Conservation (phyloP, 1,284 basidiomycete genomes). For the Gymnopus androsaceus region DNA sequence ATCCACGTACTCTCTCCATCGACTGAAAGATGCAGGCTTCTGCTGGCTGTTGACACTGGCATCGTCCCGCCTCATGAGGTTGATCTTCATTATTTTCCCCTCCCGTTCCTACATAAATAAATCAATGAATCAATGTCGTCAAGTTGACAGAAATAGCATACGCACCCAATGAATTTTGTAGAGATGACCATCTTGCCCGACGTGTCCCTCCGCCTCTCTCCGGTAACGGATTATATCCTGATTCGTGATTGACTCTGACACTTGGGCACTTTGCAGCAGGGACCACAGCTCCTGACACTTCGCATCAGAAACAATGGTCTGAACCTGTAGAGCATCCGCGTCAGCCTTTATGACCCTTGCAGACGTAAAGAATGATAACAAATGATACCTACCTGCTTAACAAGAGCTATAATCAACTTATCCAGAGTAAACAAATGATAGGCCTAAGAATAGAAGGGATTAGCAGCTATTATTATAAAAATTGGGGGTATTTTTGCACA, state of each 20-base stretch:
- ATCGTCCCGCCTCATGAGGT: constrained; percentile 80
- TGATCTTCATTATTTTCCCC: constrained; percentile 68
- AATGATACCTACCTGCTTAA: constrained; percentile 76
- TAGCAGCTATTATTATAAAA: constrained; percentile 19
- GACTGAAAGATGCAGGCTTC: constrained; percentile 44
- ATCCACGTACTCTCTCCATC: constrained; percentile 89
- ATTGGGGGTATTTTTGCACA: constrained; percentile 38
- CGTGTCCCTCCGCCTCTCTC: constrained; percentile 84
- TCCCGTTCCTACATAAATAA: constrained; percentile 61
- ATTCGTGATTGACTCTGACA: constrained; percentile 55
- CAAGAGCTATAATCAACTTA: constrained; percentile 83
- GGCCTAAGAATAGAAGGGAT: constrained; percentile 47
- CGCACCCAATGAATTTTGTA: constrained; percentile 92
- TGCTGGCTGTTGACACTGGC: constrained; percentile 59
- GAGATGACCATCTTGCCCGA: constrained; percentile 87
- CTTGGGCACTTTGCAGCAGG: constrained; percentile 56
- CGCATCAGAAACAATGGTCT: constrained; percentile 76
- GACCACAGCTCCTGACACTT: constrained; percentile 76
- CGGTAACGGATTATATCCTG: constrained; percentile 89
- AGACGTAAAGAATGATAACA: too few species aligned
- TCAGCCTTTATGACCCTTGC: constrained; percentile 6
- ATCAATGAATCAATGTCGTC: background rate
- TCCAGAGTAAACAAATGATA: constrained; percentile 92
- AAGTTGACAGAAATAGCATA: constrained; percentile 18
- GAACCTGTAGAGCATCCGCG: constrained; percentile 55